A percentile compares a stretch with the other conserved stretches of the same genome.
These are phyloP conservation scores for Aschersonia sp. DNA, from an alignment of 2,329 filamentous ascomycete species.

Conservation along the genomic window DNA sequence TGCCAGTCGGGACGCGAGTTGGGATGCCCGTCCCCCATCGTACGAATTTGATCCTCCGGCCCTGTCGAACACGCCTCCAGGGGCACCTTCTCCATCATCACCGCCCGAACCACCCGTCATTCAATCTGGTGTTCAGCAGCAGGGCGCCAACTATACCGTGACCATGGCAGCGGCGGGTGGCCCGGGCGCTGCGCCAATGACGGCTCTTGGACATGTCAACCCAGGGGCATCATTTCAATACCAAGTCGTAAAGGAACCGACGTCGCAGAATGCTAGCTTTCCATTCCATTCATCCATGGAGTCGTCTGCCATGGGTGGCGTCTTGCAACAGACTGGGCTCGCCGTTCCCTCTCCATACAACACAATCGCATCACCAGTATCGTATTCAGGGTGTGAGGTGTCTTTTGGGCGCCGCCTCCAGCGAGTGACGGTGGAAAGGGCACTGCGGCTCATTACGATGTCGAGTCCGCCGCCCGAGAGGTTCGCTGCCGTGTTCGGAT, in stretches of 20 bases:
- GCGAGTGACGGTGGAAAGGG: slow-evolving; percentile 48
- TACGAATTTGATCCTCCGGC: too few species aligned
- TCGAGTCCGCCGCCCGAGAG: slow-evolving; percentile 29
- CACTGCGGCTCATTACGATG: slow-evolving; percentile 40
- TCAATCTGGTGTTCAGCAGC: background rate
- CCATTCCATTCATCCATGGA: slow-evolving; percentile 20
- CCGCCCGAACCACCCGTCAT: background rate
- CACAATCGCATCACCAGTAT: slow-evolving; percentile 28
- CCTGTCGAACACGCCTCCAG: too few species aligned
- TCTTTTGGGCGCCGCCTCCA: slow-evolving; percentile 61
- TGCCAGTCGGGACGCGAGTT: too few species aligned
- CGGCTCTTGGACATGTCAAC: background rate
- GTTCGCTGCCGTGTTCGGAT: slow-evolving; percentile 49
- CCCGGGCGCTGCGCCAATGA: background rate
- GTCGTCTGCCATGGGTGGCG: slow-evolving; percentile 3
- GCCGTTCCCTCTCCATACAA: slow-evolving; percentile 14
- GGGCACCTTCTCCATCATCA: background rate
- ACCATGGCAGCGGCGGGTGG: background rate
- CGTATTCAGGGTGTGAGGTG: slow-evolving; percentile 47
- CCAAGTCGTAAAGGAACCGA: slow-evolving; percentile 36
- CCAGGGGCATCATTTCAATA: slow-evolving; percentile 16
- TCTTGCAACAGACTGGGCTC: slow-evolving; percentile 6
- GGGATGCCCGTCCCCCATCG: too few species aligned
- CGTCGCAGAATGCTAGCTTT: slow-evolving; percentile 38
- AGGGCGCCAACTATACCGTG: background rate